A percentile compares a stretch with the other conserved stretches of the same genome.
Conservation (phyloP, 116 monocot species). For the Cymodocea nodosa region DNA sequence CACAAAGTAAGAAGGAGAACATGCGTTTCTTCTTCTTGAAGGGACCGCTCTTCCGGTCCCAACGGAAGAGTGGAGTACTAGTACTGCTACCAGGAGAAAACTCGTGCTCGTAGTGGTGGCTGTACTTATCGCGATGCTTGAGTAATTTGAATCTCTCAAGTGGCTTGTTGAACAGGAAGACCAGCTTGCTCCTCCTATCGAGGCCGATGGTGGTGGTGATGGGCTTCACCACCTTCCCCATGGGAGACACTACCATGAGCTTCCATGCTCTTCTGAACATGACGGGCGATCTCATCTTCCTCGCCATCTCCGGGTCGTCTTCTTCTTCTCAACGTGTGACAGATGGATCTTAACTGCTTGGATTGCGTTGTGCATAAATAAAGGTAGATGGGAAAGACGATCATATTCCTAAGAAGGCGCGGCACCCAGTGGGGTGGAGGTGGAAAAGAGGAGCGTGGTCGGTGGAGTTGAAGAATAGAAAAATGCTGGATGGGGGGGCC, state of each 20-base stretch:
- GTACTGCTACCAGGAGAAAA: slow-evolving; percentile 24
- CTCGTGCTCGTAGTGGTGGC: slow-evolving; percentile 7
- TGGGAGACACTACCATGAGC: slow-evolving; percentile 8
- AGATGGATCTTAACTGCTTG: background rate
- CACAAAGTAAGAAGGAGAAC: slow-evolving; percentile 12
- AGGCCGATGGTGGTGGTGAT: background rate
- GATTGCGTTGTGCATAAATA: too few relatives aligned
- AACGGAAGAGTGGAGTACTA: slow-evolving; percentile 16
- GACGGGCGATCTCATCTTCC: slow-evolving; percentile 13
- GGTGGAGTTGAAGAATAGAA: slow-evolving; percentile 9
- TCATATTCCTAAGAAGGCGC: too few relatives aligned
- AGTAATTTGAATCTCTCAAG: slow-evolving; percentile 6
- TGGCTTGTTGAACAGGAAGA: slow-evolving; percentile 14
- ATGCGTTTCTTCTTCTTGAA: slow-evolving; percentile 4
- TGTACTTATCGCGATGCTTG: slow-evolving; percentile 3
- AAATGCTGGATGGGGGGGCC: background rate
- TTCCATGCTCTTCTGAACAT: slow-evolving; percentile 30
- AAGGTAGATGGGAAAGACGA: too few relatives aligned
- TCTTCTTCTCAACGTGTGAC: background rate
- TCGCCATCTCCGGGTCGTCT: slow-evolving; percentile 10
- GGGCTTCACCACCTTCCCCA: slow-evolving; percentile 5
- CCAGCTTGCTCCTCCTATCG: slow-evolving; percentile 1
- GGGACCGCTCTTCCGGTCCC: background rate
- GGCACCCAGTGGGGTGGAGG: background rate
- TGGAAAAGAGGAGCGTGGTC: slow-evolving; percentile 4